Conservation (phyloP, 495 filamentous ascomycete species). For the Penicillium ochrochloron region DNA sequence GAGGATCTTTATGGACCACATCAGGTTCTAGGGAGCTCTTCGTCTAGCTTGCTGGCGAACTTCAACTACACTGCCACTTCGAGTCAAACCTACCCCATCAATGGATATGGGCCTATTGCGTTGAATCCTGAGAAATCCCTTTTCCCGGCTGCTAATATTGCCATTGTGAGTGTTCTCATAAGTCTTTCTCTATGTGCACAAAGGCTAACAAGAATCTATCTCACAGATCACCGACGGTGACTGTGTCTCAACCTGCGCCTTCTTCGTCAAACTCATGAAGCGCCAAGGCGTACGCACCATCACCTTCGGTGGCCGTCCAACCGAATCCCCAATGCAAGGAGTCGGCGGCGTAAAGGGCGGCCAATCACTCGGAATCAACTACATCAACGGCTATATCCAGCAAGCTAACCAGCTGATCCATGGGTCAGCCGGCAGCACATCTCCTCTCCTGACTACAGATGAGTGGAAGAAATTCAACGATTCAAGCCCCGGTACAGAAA, state of each 20-base stretch:
- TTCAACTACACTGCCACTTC: conserved; percentile 53
- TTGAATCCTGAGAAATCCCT: conserved; percentile 36
- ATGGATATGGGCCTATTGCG: conserved; percentile 42
- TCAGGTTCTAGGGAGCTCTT: conserved; percentile 44
- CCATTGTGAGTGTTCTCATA: conserved; percentile 36
- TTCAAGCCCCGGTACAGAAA: conserved; percentile 24
- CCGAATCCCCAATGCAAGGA: conserved; percentile 62
- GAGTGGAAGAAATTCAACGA: conserved; percentile 41
- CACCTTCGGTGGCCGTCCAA: conserved; percentile 63
- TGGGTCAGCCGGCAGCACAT: conserved; percentile 26
- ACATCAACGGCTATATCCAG: conserved; percentile 42
- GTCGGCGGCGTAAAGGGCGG: conserved; percentile 64
- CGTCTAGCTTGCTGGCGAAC: conserved; percentile 52
- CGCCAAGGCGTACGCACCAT: conserved; percentile 63
- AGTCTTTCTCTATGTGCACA: not conserved
- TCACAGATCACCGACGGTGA: conserved; percentile 57
- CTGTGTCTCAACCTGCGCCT: conserved; percentile 67
- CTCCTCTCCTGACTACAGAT: conserved; percentile 34
- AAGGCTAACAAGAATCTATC: not conserved
- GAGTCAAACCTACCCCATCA: conserved; percentile 36
- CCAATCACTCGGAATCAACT: conserved; percentile 31
- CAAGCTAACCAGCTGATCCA: conserved; percentile 26
- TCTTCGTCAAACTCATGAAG: conserved; percentile 61
- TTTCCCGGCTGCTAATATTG: conserved; percentile 56
- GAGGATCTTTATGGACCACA: conserved; percentile 56